Evolutionary conservation across 345 rosid genomes (phyloP).

Genomic region (Kernera saxatilis): DNA sequence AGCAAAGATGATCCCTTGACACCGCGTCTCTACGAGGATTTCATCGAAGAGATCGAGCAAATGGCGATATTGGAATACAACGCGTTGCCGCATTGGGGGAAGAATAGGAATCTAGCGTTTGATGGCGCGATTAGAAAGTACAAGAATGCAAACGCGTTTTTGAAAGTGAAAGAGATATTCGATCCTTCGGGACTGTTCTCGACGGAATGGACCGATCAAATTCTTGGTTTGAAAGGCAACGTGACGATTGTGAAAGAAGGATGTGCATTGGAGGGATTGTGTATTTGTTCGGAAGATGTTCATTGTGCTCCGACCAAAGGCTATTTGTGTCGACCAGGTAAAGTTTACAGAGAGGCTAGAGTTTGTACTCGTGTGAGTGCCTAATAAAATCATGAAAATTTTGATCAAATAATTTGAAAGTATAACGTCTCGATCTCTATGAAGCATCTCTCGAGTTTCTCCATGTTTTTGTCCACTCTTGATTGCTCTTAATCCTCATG

Average conservation of each 20-base stretch:
- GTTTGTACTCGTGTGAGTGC: slow-evolving; percentile 36
- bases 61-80: slow-evolving; percentile 63
- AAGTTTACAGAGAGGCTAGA: slow-evolving; percentile 42
- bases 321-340: slow-evolving; percentile 56
- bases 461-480: too few species aligned
- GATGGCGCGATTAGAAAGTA: slow-evolving; percentile 50
- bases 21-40: slow-evolving; percentile 59
- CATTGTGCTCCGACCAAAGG: slow-evolving; percentile 71
- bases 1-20: slow-evolving; percentile 58
- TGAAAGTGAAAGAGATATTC: slow-evolving; percentile 46
- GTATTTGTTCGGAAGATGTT: slow-evolving; percentile 53
- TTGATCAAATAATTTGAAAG: too few species aligned
- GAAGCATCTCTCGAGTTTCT: too few species aligned
- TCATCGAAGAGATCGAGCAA: slow-evolving; percentile 75
- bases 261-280: slow-evolving; percentile 67
- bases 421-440: too few species aligned
- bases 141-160: slow-evolving; percentile 33
- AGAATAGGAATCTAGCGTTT: slow-evolving; percentile 61
- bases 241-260: slow-evolving; percentile 37
- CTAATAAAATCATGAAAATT: too few species aligned
- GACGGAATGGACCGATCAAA: slow-evolving; percentile 61
- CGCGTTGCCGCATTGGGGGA: slow-evolving; percentile 77
- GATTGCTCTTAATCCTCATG: too few species aligned
- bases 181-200: slow-evolving; percentile 74
- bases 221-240: slow-evolving; percentile 49